Percentiles rank a stretch among this genome's conserved stretches.
These are phyloP conservation scores for Russula brevipes DNA, from an alignment of 768 basidiomycete genomes.

Conservation along the genomic window DNA sequence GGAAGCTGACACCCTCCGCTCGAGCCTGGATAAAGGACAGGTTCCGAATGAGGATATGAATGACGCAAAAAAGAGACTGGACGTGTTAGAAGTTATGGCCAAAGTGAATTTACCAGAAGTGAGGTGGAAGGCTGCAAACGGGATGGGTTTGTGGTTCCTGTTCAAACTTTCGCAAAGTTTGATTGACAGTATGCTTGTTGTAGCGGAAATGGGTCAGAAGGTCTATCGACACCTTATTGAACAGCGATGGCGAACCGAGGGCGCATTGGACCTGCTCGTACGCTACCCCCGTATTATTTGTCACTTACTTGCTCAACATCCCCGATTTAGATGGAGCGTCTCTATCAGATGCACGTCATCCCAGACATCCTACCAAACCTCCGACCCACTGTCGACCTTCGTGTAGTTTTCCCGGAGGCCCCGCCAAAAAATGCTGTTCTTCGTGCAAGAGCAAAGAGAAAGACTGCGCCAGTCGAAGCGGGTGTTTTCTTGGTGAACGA, in stretches of 20 bases:
- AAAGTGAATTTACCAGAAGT: conserved; percentile 79
- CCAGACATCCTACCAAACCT: conserved; percentile 78
- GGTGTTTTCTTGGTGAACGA: conserved; percentile 62
- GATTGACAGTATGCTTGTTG: not conserved
- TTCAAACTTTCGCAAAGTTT: not conserved
- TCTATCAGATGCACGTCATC: conserved; percentile 86
- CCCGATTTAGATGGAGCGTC: conserved; percentile 73
- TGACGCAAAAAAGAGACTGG: conserved; percentile 38
- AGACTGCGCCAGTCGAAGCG: conserved; percentile 53
- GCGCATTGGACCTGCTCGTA: conserved; percentile 78
- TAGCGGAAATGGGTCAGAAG: conserved; percentile 63
- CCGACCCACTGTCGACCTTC: conserved; percentile 70
- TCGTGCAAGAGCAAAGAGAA: conserved; percentile 28
- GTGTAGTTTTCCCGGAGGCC: conserved; percentile 49
- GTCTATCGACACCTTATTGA: conserved; percentile 79
- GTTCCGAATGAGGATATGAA: conserved; percentile 24
- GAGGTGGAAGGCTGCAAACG: conserved; percentile 72
- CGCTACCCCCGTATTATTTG: conserved; percentile 25
- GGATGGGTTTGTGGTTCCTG: conserved; percentile 54
- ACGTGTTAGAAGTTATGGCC: conserved; percentile 71
- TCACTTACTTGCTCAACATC: not conserved
- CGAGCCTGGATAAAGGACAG: conserved; percentile 23
- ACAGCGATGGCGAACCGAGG: conserved; percentile 80
- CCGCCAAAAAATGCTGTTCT: conserved; percentile 30
- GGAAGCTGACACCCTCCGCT: conserved; percentile 40